These are phyloP conservation scores for Dipodascus geniculatus DNA, from an alignment of 805 yeast species.

Conservation along the genomic window DNA sequence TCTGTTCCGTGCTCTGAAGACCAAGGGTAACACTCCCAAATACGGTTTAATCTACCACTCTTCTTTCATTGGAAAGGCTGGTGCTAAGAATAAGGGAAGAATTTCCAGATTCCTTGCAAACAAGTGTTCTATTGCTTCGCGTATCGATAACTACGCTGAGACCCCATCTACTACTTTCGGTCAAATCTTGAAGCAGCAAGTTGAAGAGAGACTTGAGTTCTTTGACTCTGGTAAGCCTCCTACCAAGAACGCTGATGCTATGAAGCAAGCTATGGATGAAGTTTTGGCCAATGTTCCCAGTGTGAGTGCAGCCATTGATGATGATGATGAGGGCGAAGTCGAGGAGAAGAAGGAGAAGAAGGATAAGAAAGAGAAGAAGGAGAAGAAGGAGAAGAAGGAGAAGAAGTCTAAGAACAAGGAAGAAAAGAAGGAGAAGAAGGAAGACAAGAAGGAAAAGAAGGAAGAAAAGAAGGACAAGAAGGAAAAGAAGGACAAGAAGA, in stretches of 20 bases:
- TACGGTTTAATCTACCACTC: conserved; percentile 94
- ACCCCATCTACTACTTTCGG: conserved; percentile 88
- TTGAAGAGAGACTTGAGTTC: conserved; percentile 92
- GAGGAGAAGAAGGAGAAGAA: conserved; percentile 24
- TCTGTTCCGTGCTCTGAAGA: conserved; percentile 87
- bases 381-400: conserved; percentile 37
- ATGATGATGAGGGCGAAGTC: conserved; percentile 35
- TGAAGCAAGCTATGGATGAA: conserved; percentile 77
- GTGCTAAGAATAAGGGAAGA: conserved; percentile 96
- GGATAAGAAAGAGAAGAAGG: conserved; percentile 35
- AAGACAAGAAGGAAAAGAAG: conserved; percentile 35
- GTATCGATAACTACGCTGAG: conserved; percentile 96
- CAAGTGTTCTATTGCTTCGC: conserved; percentile 97
- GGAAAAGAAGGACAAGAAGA: conserved; percentile 37
- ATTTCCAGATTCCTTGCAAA: conserved; percentile 96
- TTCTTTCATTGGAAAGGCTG: conserved; percentile 85
- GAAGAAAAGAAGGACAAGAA: conserved; percentile 43
- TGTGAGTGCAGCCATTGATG: conserved; percentile 19
- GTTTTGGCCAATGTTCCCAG: conserved; percentile 29
- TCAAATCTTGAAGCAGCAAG: conserved; percentile 84
- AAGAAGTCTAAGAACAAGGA: conserved; percentile 35
- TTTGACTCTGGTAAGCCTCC: conserved; percentile 96
- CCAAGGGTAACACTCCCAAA: conserved; percentile 94
- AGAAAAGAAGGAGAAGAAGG: conserved; percentile 31
- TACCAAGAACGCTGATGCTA: conserved; percentile 90